These are phyloP conservation scores for Kentomonas sorsogonicus DNA, from an alignment of 208 protist species.

Conservation along the genomic window DNA sequence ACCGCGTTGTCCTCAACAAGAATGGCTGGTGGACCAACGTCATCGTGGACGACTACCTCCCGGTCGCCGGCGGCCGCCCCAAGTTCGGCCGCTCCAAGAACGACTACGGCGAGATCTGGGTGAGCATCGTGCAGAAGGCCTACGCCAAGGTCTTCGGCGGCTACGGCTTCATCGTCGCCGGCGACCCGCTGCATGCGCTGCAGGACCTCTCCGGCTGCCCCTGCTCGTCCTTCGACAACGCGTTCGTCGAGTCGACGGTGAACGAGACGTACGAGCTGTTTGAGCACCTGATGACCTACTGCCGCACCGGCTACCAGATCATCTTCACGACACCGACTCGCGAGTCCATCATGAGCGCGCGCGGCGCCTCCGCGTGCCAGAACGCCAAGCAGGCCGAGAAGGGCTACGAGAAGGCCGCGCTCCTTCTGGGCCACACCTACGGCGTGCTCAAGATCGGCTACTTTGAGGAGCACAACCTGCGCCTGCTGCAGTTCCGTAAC, in stretches of 20 bases:
- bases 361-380: constrained; percentile 19
- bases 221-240: constrained; percentile 31
- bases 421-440: neutral
- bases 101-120: constrained; percentile 66
- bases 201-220: constrained; percentile 50
- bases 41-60: constrained; percentile 84
- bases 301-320: constrained; percentile 39
- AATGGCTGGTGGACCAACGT: constrained; percentile 87
- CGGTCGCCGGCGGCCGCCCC: too few species aligned
- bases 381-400: constrained; percentile 27
- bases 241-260: constrained; percentile 35
- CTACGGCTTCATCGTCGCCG: constrained; percentile 50
- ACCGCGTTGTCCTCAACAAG: constrained; percentile 81
- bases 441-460: neutral
- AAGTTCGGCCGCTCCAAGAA: too few species aligned
- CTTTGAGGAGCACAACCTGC: neutral
- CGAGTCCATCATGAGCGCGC: constrained; percentile 40
- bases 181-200: constrained; percentile 56
- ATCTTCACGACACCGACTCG: constrained; percentile 60
- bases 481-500: neutral
- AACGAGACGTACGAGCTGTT: constrained; percentile 55
- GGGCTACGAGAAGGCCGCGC: constrained; percentile 45
- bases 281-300: constrained; percentile 34
- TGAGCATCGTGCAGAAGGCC: constrained; percentile 74
- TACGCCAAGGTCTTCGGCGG: constrained; percentile 67